Evolutionary conservation across 345 rosid genomes (phyloP).

Genomic region (Linum usitatissimum): DNA sequence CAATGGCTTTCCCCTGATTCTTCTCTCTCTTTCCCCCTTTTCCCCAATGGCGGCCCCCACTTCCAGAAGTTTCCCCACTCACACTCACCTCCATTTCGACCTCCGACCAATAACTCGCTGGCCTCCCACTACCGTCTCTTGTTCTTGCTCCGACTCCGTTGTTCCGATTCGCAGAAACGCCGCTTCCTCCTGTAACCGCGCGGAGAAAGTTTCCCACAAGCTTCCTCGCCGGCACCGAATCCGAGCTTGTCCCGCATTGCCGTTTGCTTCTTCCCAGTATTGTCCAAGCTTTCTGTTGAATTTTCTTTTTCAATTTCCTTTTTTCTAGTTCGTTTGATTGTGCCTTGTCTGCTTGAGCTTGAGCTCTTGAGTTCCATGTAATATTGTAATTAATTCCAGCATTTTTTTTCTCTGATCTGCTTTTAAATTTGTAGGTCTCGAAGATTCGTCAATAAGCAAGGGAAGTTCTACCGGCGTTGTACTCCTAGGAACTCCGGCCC

Average conservation of each 20-base stretch:
- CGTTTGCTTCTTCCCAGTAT: constrained; percentile 72
- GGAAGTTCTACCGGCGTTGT: constrained; percentile 69
- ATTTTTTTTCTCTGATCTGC: neutral
- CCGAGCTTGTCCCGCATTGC: constrained; percentile 52
- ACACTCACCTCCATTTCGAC: constrained; percentile 46
- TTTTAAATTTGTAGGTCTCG: constrained; percentile 36
- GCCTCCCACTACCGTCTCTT: constrained; percentile 25
- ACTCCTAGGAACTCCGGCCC: constrained; percentile 79
- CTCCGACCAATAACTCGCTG: constrained; percentile 10
- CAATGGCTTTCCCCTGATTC: constrained; percentile 18
- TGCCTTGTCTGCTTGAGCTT: neutral
- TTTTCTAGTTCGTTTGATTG: neutral
- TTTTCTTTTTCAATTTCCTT: no score
- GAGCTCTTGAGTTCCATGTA: neutral
- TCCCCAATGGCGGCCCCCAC: constrained; percentile 51
- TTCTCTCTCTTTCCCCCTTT: constrained; percentile 29
- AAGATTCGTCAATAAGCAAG: constrained; percentile 50
- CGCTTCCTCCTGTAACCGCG: constrained; percentile 20
- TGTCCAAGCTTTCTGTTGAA: constrained; percentile 1
- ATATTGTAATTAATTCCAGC: neutral
- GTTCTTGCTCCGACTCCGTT: constrained; percentile 52
- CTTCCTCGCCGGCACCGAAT: constrained; percentile 40
- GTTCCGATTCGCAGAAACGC: constrained; percentile 37
- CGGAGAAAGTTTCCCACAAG: constrained; percentile 49
- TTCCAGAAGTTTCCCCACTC: constrained; percentile 34